Percentiles rank a stretch among this genome's conserved stretches.
phyloP scores from a whole-genome alignment of 192 early-diverging fungal species.

The Podila epicladia region DNA sequence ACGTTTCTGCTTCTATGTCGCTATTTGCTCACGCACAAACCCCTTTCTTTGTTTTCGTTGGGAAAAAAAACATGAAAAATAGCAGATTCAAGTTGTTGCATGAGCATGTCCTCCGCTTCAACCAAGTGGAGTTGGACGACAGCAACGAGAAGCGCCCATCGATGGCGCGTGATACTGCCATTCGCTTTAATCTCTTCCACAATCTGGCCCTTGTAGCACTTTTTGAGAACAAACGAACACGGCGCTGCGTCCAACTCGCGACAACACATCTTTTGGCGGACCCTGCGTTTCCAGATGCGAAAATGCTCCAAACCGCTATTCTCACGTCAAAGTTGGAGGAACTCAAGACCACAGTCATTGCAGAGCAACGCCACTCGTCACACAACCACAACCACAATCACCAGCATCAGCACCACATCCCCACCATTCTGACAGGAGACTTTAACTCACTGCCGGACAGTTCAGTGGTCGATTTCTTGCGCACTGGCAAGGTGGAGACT shows the following conservation, averaged over 20 bases:
- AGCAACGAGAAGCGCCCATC: constrained; percentile 29
- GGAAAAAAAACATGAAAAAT: constrained; percentile 3
- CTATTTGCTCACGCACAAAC: constrained; percentile 30
- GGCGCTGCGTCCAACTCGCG: constrained; percentile 36
- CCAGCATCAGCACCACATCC: constrained; percentile 29
- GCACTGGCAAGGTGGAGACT: constrained; percentile 35
- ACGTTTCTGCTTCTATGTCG: constrained; percentile 10
- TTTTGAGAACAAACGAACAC: constrained; percentile 38
- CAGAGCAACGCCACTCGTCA: background rate
- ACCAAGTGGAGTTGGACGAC: constrained; percentile 45
- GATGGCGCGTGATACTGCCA: constrained; percentile 47
- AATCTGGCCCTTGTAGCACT: constrained; percentile 41
- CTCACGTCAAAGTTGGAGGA: constrained; percentile 47
- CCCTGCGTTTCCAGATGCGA: constrained; percentile 44
- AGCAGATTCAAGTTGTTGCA: constrained; percentile 41
- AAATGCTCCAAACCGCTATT: constrained; percentile 49
- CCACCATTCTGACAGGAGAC: constrained; percentile 40
- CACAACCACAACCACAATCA: background rate
- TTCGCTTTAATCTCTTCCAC: constrained; percentile 49
- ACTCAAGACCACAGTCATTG: constrained; percentile 18
- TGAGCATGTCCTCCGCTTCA: constrained; percentile 39
- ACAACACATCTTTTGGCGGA: constrained; percentile 46
- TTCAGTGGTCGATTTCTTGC: constrained; percentile 36
- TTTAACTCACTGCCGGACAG: constrained; percentile 47
- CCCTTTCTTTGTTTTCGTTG: background rate